Evolutionary conservation across 306 rosid genomes (phyloP).

Genomic region (Gastrolobium villosum): DNA sequence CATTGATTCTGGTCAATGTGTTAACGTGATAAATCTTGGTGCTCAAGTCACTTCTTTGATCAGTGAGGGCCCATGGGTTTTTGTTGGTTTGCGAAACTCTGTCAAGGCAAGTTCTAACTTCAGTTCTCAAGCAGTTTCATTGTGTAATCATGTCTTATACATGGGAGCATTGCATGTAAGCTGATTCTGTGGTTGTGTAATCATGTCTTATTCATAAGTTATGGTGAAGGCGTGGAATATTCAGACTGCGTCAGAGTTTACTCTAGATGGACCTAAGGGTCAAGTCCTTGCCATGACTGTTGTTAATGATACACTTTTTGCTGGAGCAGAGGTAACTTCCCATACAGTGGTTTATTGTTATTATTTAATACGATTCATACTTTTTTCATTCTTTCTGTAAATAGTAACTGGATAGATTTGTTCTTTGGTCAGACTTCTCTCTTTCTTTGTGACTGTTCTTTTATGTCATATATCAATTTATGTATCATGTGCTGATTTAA

Average conservation of each 20-base stretch:
- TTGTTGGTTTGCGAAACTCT: slow-evolving; percentile 48
- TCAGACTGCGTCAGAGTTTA: too few relatives aligned
- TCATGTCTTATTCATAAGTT: too few relatives aligned
- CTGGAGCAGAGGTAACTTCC: slow-evolving; percentile 44
- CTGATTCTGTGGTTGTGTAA: not conserved
- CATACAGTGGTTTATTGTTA: not conserved
- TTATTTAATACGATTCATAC: not conserved
- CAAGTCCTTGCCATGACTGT: too few relatives aligned
- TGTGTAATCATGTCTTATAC: not conserved
- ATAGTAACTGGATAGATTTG: not conserved
- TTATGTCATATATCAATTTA: too few relatives aligned
- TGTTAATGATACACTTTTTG: not conserved
- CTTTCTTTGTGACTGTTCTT: not conserved
- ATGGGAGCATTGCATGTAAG: not conserved
- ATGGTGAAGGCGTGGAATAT: slow-evolving; percentile 55
- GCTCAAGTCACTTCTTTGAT: too few relatives aligned
- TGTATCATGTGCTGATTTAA: not conserved
- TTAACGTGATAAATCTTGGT: not conserved
- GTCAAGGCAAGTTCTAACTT: slow-evolving; percentile 43
- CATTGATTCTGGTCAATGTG: slow-evolving; percentile 37
- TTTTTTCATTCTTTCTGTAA: too few relatives aligned
- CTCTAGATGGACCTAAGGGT: too few relatives aligned
- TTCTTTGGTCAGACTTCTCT: not conserved
- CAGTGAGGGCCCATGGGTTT: slow-evolving; percentile 53
- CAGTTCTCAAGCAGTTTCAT: not conserved